Evolutionary conservation across 2,329 filamentous ascomycete genomes (phyloP).

Genomic region (Fusarium luffae): DNA sequence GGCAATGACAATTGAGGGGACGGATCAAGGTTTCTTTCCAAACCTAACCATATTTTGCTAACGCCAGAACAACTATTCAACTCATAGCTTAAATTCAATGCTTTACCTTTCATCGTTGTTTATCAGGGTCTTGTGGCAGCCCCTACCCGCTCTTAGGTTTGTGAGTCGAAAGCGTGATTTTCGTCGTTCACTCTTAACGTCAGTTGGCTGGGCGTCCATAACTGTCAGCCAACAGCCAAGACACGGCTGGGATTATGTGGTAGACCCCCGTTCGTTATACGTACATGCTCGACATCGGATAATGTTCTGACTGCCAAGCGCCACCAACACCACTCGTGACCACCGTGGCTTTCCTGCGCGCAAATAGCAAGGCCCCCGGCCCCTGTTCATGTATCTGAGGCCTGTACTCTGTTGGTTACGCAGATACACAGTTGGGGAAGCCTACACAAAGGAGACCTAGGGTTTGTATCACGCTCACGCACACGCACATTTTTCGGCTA

Average conservation of each 20-base stretch:
- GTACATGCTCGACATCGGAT: constrained; percentile 1
- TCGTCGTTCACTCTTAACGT: not conserved
- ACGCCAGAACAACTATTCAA: accelerated
- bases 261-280: not conserved
- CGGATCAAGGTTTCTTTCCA: not conserved
- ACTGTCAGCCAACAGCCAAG: not conserved
- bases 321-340: not conserved
- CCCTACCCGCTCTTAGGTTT: not conserved
- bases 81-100: accelerated
- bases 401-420: constrained; percentile 4
- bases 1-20: not conserved
- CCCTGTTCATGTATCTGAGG: not conserved
- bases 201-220: accelerated
- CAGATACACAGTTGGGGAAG: not conserved
- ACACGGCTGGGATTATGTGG: not conserved
- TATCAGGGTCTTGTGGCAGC: not conserved
- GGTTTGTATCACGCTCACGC: not conserved
- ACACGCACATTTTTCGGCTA: not conserved
- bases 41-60: accelerated
- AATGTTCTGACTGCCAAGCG: constrained; percentile 2
- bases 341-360: not conserved
- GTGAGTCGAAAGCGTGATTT: not conserved
- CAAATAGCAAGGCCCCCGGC: not conserved
- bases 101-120: not conserved
- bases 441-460: not conserved